Base-by-base conservation (phyloP, 2,329 filamentous ascomycete genomes). In the Aureobasidium uvarum region DNA sequence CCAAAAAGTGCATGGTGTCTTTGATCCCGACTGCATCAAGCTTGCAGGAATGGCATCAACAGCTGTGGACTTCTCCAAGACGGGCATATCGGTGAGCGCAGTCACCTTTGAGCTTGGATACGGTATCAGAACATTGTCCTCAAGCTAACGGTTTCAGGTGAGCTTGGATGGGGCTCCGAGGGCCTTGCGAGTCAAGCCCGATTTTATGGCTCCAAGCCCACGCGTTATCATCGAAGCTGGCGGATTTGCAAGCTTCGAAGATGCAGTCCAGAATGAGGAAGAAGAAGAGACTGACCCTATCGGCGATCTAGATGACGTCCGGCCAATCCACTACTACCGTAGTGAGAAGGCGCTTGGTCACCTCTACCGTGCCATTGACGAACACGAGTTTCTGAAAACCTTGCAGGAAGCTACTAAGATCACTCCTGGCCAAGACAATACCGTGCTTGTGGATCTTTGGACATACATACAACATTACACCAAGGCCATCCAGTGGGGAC, bases 361-460 rank as follows among this genome's bases (percentile, higher is more conserved):
- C 5, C 79, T 96, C 0, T 95, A 90, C 72, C 85, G 90, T 1
- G 83, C 81, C 0, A 87, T 96, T 13, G 86, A 96, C 69, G 91
- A 95, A 74, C 80, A 81, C 52, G 81, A 83, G 62, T 89, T 93
- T 50, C 88, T 87, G 79, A 70, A 75, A 10, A 73, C 83, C 5
- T 75, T 86, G 68, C 64, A 67, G 11, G 39, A 65, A 5, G 65
- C 71, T 10, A 68, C 68, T 25, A 65, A 69, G 5, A 38, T 50
- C 64, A 16, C 18, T 7, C 45, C 33, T 46, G 56, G 36, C 5
- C 46, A n/a, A 50, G 41, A 65, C 31, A 67, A 50, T 38, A 51
- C 28, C 13, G 56, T 76, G 64, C 66, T 77, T 69, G 36, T 71
- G 31, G 67, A 66, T 7, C 72, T 84, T 3, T 77, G 78, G 71